Evolutionary conservation across 2,329 filamentous ascomycete genomes (phyloP).

Genomic region (Fusarium sp.): DNA sequence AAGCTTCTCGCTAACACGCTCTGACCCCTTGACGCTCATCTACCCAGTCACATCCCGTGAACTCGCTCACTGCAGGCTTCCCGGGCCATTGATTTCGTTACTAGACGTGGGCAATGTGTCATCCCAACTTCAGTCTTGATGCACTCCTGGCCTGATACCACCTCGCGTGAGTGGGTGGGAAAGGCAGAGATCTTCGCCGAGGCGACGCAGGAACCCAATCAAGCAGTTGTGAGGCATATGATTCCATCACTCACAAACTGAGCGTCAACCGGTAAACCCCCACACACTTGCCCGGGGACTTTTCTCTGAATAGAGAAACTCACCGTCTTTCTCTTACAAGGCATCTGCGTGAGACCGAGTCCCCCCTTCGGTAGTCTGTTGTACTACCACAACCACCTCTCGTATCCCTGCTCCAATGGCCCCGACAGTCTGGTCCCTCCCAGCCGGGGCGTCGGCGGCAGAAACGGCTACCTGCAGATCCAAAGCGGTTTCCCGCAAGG

Average conservation of each 20-base stretch:
- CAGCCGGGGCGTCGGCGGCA: background rate
- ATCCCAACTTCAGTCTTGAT: conserved; percentile 25
- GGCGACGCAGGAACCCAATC: conserved; percentile 12
- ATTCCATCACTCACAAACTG: conserved; percentile 5
- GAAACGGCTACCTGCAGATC: conserved; percentile 1
- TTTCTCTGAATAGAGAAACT: background rate
- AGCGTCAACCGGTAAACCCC: background rate
- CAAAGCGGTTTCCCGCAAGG: background rate
- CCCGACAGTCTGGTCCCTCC: background rate
- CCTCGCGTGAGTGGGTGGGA: conserved; percentile 7
- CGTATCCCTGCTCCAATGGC: conserved; percentile 1
- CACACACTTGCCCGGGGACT: conserved; percentile 17
- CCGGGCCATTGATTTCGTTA: conserved; percentile 1
- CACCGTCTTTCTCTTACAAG: background rate
- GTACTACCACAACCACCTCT: conserved; percentile 5
- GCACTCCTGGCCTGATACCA: conserved; percentile 34
- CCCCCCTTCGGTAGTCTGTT: conserved; percentile 21
- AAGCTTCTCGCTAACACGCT: conserved; percentile 26
- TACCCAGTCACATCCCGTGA: conserved; percentile 7
- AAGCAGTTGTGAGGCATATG: background rate
- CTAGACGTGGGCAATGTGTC: conserved; percentile 23
- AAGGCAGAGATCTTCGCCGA: conserved; percentile 33
- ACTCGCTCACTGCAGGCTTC: conserved; percentile 5
- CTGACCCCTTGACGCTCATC: background rate
- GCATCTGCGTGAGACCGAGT: background rate